phyloP scores from a whole-genome alignment of 805 yeast genomes.

The Yamadazyma olivae region DNA sequence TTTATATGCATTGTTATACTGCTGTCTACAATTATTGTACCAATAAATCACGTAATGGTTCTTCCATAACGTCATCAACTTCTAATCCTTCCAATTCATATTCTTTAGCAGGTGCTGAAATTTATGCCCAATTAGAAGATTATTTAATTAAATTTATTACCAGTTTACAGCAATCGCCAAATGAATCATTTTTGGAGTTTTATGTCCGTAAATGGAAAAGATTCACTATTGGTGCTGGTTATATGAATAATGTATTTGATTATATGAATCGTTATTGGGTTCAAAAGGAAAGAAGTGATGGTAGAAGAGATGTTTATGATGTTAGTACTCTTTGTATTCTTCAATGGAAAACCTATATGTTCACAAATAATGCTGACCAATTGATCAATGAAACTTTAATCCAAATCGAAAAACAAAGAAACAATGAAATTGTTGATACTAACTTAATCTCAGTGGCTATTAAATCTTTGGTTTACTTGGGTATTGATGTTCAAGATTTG shows the following conservation, averaged over 20 bases:
- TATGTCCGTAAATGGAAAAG: constrained; percentile 89
- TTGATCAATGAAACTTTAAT: constrained; percentile 71
- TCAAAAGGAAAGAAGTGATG: constrained; percentile 91
- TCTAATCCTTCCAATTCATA: constrained; percentile 25
- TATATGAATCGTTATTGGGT: constrained; percentile 98
- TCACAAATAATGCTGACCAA: constrained; percentile 56
- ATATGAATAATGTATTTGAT: constrained; percentile 88
- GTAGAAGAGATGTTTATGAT: constrained; percentile 84
- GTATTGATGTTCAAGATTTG: constrained; percentile 86
- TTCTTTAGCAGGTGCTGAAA: constrained; percentile 82
- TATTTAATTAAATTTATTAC: constrained; percentile 64
- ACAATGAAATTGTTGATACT: constrained; percentile 70
- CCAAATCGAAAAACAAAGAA: constrained; percentile 74
- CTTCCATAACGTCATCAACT: constrained; percentile 9
- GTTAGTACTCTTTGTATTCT: constrained; percentile 84
- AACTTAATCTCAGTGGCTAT: constrained; percentile 68
- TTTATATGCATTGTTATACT: constrained; percentile 89
- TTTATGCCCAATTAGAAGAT: constrained; percentile 66
- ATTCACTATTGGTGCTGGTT: constrained; percentile 86
- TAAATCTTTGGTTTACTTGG: constrained; percentile 82
- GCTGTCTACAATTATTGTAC: constrained; percentile 93
- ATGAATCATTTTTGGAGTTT: constrained; percentile 72
- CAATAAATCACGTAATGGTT: constrained; percentile 54
- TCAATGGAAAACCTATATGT: constrained; percentile 85
- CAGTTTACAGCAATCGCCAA: constrained; percentile 45